Base-by-base conservation (phyloP, 805 yeast species). In the Monosporozyma aerobia region DNA sequence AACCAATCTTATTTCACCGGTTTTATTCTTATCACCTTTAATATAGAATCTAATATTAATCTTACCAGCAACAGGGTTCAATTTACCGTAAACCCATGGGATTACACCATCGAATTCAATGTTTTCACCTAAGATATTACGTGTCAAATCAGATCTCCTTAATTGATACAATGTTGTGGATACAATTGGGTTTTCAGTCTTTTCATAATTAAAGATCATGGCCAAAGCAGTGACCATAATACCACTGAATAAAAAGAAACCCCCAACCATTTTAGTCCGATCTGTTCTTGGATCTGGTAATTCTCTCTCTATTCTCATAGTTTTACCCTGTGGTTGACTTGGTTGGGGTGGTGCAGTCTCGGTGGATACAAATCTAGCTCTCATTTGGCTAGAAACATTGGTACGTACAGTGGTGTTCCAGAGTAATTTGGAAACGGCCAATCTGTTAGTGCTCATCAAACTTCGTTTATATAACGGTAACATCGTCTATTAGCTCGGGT, bases 201-300 rank as follows among this genome's bases (percentile, higher is more conserved):
- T 90, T 67, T 94, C 99, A 70, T 92, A 90, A 73, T 94, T 90
- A 78, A 92, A 84, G 61, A 92, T 87, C 32, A 87, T 77, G 32
- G 77, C 73, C 48, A 85, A 69, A 1, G 84, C 70, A 3, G 75
- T 69, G 25, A 77, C 77, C 78, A 85, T 81, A 50, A 77, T 69
- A 13, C 73, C 67, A 47, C 77, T 69, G 63, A 85, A 86, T 2
- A 70, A 69, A 5, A 75, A 67, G 65, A 90, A 83, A 53, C 81
- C 79, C 23, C 72, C 61, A 52, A 82, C 70, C 56, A 78, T 77
- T 57, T 73, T 76, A 52, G 75, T 75, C 56, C 74, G 72, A 52
- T 77, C 81, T n/a, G 73, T 73, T 50, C 78, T 73, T 13, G 90
- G 92, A 61, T 87, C 89, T 4, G 98, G 98, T 40, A 92, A 73